Percentiles rank a stretch among this genome's conserved stretches.
phyloP scores from a whole-genome alignment of 2,329 filamentous ascomycete genomes.

The Talaromyces verruculosus region DNA sequence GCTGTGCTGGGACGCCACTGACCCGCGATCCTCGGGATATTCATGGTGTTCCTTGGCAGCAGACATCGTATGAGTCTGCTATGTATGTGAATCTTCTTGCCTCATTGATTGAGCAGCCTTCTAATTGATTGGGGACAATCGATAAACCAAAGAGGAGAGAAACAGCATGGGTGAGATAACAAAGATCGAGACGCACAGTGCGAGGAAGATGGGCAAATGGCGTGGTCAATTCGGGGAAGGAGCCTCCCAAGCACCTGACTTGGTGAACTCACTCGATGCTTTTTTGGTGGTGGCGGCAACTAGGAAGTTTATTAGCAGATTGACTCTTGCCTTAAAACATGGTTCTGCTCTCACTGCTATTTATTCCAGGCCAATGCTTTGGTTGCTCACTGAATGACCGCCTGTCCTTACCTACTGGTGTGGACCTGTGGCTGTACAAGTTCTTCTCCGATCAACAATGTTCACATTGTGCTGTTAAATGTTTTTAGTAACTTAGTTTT shows the following conservation, averaged over 20 bases:
- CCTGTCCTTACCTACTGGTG: neutral
- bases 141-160: neutral
- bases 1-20: conserved; percentile 19
- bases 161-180: neutral
- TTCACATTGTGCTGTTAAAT: neutral
- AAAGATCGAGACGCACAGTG: neutral
- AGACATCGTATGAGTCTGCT: conserved; percentile 2
- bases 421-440: neutral
- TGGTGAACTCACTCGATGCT: neutral
- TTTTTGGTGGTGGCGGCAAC: conserved; percentile 14
- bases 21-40: conserved; percentile 15
- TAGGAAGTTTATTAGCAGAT: neutral
- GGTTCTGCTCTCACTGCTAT: neutral
- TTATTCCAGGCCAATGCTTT: conserved; percentile 21
- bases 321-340: neutral
- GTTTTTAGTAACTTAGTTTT: neutral
- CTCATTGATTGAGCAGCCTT: neutral
- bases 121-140: neutral
- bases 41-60: conserved; percentile 22
- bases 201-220: neutral
- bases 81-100: neutral
- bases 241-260: neutral
- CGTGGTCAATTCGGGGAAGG: neutral
- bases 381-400: neutral
- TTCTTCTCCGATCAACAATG: too few relatives aligned